A percentile compares a stretch with the other conserved stretches of the same genome.
Conservation (phyloP, 148 eudicot species). For the Selenicereus undatus region DNA sequence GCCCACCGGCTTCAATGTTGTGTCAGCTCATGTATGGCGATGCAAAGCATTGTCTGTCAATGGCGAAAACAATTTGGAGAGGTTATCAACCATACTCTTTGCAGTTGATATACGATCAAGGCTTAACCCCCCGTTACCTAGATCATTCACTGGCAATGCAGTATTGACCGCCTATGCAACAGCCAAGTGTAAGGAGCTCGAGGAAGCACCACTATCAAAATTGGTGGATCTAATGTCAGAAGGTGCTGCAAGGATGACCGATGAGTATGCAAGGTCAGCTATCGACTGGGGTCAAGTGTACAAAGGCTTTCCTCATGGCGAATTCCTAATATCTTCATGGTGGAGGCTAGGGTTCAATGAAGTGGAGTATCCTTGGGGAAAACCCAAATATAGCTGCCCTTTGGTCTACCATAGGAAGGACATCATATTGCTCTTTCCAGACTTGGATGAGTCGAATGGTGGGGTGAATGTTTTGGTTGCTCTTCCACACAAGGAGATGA, state of each 20-base stretch:
- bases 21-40: slow-evolving; percentile 73
- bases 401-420: slow-evolving; percentile 77
- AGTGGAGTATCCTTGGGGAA: slow-evolving; percentile 89
- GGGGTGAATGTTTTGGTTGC: slow-evolving; percentile 79
- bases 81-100: slow-evolving; percentile 51
- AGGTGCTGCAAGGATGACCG: slow-evolving; percentile 62
- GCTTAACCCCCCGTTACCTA: slow-evolving; percentile 54
- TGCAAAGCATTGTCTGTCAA: slow-evolving; percentile 68
- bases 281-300: slow-evolving; percentile 82
- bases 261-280: slow-evolving; percentile 72
- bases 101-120: slow-evolving; percentile 69
- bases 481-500: slow-evolving; percentile 74
- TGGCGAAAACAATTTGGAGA: slow-evolving; percentile 9
- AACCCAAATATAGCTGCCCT: slow-evolving; percentile 83
- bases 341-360: slow-evolving; percentile 83
- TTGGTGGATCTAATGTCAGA: slow-evolving; percentile 58
- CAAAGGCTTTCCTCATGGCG: slow-evolving; percentile 85
- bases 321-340: slow-evolving; percentile 85
- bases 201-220: slow-evolving; percentile 41
- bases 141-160: slow-evolving; percentile 66
- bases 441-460: slow-evolving; percentile 33
- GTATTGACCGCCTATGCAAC: slow-evolving; percentile 78
- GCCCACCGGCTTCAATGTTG: slow-evolving; percentile 64
- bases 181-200: slow-evolving; percentile 43
- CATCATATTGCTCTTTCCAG: slow-evolving; percentile 75